Percentiles rank a stretch among this genome's conserved stretches.
Evolutionary conservation across 192 early-diverging fungal species (phyloP).

Genomic region (Geosiphon pyriformis): DNA sequence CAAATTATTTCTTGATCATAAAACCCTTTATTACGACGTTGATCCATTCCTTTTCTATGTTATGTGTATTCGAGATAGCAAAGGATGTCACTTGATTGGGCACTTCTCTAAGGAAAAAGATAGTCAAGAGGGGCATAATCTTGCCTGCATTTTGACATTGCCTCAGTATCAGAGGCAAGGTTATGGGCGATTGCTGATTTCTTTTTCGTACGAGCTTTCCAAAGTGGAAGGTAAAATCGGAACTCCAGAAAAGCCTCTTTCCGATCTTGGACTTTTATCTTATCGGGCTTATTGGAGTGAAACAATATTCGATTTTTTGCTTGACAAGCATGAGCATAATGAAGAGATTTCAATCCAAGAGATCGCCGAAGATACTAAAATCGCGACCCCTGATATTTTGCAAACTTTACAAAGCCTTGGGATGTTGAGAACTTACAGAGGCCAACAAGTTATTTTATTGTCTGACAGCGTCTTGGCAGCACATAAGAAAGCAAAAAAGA

Average conservation of each 20-base stretch:
- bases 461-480: neutral
- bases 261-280: conserved; percentile 90
- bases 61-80: conserved; percentile 80
- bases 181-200: conserved; percentile 88
- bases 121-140: conserved; percentile 87
- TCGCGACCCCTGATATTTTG: neutral
- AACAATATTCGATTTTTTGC: conserved; percentile 70
- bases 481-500: neutral
- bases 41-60: conserved; percentile 97
- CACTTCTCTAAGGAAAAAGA: conserved; percentile 99
- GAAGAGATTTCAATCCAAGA: conserved; percentile 87
- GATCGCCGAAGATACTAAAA: conserved; percentile 64
- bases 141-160: conserved; percentile 96
- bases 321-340: conserved; percentile 48
- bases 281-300: conserved; percentile 97
- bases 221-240: conserved; percentile 89
- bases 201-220: conserved; percentile 93
- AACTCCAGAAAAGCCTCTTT: conserved; percentile 96
- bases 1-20: conserved; percentile 97
- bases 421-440: neutral
- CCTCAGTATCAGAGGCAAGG: conserved; percentile 95
- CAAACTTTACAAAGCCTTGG: neutral
- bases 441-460: neutral
- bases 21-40: conserved; percentile 96
- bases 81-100: conserved; percentile 86